Evolutionary conservation across 129 eudicot species (phyloP).

Genomic region (carrot (Daucus carota)): DNA sequence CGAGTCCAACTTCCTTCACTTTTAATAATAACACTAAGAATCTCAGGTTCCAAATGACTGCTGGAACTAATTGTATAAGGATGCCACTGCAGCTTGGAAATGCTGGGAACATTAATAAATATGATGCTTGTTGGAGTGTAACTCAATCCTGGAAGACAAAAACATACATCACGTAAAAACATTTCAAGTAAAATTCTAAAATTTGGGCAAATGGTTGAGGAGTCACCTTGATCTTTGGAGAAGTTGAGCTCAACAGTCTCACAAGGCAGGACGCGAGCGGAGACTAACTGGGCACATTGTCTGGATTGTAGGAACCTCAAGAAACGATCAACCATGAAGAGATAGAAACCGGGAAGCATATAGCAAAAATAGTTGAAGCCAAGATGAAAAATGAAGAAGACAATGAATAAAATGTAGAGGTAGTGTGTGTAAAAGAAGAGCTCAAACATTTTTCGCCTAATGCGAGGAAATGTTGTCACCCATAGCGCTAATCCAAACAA

Average conservation of each 20-base stretch:
- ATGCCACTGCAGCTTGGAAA: slow-evolving; percentile 5
- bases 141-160: neutral
- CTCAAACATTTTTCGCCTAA: slow-evolving; percentile 7
- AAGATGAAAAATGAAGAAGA: neutral
- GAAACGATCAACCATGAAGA: slow-evolving; percentile 7
- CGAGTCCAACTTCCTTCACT: neutral
- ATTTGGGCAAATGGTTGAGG: neutral
- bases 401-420: neutral
- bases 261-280: slow-evolving; percentile 3
- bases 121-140: slow-evolving; percentile 7
- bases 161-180: neutral
- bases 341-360: slow-evolving; percentile 8
- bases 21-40: neutral
- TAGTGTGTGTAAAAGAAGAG: slow-evolving; percentile 1
- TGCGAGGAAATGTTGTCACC: slow-evolving; percentile 3
- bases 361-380: neutral
- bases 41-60: neutral
- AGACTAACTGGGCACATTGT: neutral
- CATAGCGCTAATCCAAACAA: neutral
- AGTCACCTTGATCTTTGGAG: neutral
- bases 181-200: neutral
- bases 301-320: slow-evolving; percentile 1
- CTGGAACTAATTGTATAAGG: slow-evolving; percentile 1
- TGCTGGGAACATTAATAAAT: slow-evolving; percentile 3
- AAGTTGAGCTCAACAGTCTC: slow-evolving; percentile 3